Percentiles rank a stretch among this genome's conserved stretches.
Conservation (phyloP, 2,329 filamentous ascomycete genomes). For the Colletotrichum sidae region DNA sequence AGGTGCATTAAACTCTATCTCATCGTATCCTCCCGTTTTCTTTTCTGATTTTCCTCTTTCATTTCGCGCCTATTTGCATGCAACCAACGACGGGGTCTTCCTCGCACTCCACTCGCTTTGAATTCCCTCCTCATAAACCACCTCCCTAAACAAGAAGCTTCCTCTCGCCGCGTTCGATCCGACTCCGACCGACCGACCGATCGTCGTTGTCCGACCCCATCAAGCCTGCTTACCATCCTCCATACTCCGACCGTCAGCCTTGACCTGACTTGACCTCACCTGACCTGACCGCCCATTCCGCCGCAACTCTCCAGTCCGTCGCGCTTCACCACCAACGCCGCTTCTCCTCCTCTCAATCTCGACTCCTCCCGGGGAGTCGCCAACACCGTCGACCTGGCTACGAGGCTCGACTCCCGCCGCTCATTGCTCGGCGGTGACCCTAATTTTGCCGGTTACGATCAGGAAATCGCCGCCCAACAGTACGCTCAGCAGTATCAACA, state of each 20-base stretch:
- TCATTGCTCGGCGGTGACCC: constrained; percentile 53
- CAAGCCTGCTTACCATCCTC: constrained; percentile 14
- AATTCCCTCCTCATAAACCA: constrained; percentile 23
- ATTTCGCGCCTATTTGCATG: constrained; percentile 24
- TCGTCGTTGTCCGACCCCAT: constrained; percentile 14
- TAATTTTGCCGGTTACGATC: constrained; percentile 44
- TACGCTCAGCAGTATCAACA: constrained; percentile 42
- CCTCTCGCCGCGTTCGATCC: not conserved
- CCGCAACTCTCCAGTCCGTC: constrained; percentile 3
- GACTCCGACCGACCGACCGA: constrained; percentile 24
- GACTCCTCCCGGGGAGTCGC: constrained; percentile 46
- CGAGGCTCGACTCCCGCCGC: constrained; percentile 54
- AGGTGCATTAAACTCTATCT: constrained; percentile 13
- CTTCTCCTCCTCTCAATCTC: constrained; percentile 12
- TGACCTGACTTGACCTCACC: too few relatives aligned
- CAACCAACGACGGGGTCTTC: constrained; percentile 27
- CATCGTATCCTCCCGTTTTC: constrained; percentile 11
- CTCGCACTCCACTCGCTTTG: constrained; percentile 36
- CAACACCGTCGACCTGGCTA: constrained; percentile 48
- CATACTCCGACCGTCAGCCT: constrained; percentile 4
- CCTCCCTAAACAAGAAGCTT: constrained; percentile 18
- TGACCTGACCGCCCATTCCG: too few relatives aligned
- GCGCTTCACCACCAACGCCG: constrained; percentile 16
- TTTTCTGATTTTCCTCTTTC: constrained; percentile 12
- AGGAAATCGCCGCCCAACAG: constrained; percentile 41